These are phyloP conservation scores for Naegleria gruberi DNA, from an alignment of 208 protist species.

Conservation along the genomic window DNA sequence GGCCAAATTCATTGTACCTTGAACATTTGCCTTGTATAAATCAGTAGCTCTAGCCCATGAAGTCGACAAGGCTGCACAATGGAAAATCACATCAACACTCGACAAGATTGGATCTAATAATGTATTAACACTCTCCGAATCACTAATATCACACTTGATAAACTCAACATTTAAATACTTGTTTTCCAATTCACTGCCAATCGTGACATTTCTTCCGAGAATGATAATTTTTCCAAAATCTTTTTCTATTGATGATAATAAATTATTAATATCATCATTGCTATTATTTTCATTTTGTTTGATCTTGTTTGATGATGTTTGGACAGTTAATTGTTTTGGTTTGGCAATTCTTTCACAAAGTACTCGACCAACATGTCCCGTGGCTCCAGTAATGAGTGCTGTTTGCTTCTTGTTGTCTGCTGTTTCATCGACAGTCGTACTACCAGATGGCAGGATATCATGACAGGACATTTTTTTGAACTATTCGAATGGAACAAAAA, in stretches of 20 bases:
- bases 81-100: not conserved
- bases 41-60: not conserved
- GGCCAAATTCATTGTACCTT: not conserved
- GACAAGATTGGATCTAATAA: not conserved
- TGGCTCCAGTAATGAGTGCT: not conserved
- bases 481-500: no score
- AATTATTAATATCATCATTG: not conserved
- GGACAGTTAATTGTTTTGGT: no score
- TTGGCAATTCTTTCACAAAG: not conserved
- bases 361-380: not conserved
- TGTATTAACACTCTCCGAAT: not conserved
- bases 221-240: no score
- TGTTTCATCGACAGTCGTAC: no score
- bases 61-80: not conserved
- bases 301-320: no score
- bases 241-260: no score
- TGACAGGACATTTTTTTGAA: no score
- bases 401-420: not conserved
- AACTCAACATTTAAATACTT: not conserved
- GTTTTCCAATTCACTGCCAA: not conserved
- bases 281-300: not conserved
- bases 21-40: not conserved
- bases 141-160: not conserved
- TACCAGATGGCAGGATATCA: no score
- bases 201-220: not conserved